These are phyloP conservation scores for Phytophthora foliorum DNA, from an alignment of 352 stramenopile species.

Conservation along the genomic window DNA sequence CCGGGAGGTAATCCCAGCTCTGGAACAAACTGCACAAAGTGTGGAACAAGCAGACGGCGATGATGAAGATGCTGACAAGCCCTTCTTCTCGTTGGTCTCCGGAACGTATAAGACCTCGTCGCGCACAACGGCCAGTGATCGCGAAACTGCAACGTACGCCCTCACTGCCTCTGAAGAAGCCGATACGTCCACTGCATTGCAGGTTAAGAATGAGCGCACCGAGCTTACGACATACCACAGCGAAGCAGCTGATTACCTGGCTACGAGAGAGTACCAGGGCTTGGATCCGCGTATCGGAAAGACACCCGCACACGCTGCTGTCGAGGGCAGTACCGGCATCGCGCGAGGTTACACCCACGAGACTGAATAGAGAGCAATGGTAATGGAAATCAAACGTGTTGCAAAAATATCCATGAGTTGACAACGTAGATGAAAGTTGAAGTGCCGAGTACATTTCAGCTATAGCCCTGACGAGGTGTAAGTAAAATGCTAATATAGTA, in stretches of 20 bases:
- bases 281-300: slow-evolving; percentile 87
- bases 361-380: slow-evolving; percentile 32
- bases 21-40: slow-evolving; percentile 49
- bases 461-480: no score
- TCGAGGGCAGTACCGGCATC: slow-evolving; percentile 79
- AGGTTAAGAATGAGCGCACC: slow-evolving; percentile 60
- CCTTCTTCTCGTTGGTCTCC: slow-evolving; percentile 86
- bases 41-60: slow-evolving; percentile 40
- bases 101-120: slow-evolving; percentile 75
- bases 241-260: slow-evolving; percentile 80
- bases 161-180: slow-evolving; percentile 38
- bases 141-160: slow-evolving; percentile 28
- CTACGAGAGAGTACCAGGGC: slow-evolving; percentile 77
- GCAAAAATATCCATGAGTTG: no score
- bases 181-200: slow-evolving; percentile 53
- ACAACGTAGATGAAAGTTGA: no score
- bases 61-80: slow-evolving; percentile 63
- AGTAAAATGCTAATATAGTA: no score
- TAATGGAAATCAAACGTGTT: slow-evolving; percentile 10
- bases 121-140: slow-evolving; percentile 17
- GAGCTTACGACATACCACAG: slow-evolving; percentile 76
- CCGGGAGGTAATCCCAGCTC: slow-evolving; percentile 73
- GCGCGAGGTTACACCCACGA: slow-evolving; percentile 83
- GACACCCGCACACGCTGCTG: slow-evolving; percentile 79
- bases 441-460: no score